Conservation (phyloP, 768 basidiomycete species). For the Sistotremastrum suecicum region DNA sequence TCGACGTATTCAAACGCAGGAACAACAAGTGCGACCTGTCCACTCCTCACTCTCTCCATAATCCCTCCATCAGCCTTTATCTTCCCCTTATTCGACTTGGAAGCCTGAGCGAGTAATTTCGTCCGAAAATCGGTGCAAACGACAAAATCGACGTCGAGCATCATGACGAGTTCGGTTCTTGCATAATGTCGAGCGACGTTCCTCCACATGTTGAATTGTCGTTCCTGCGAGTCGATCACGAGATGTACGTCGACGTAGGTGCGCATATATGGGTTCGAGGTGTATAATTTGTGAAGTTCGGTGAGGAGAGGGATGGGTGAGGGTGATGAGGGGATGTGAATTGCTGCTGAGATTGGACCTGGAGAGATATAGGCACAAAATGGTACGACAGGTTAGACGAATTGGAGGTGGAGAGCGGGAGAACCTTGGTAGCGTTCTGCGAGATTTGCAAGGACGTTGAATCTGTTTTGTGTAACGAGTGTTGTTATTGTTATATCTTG, state of each 20-base stretch:
- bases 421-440: conserved; percentile 60
- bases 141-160: conserved; percentile 85
- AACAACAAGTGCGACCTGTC: conserved; percentile 59
- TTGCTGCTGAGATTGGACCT: conserved; percentile 79
- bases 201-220: conserved; percentile 85
- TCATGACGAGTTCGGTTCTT: conserved; percentile 73
- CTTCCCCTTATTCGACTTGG: neutral
- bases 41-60: conserved; percentile 37
- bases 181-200: conserved; percentile 78
- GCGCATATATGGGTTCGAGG: conserved; percentile 49
- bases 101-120: conserved; percentile 29
- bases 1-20: conserved; percentile 75
- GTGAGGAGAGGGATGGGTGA: conserved; percentile 32
- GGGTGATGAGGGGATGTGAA: conserved; percentile 48
- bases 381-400: neutral
- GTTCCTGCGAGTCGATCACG: conserved; percentile 57
- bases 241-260: conserved; percentile 74
- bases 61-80: conserved; percentile 13
- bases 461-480: conserved; percentile 66
- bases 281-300: conserved; percentile 53
- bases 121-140: conserved; percentile 69
- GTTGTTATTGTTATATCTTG: conserved; percentile 75
- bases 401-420: conserved; percentile 1
- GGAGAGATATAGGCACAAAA: neutral
- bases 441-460: conserved; percentile 57